Percentiles rank a stretch among this genome's conserved stretches.
Evolutionary conservation across 805 yeast genomes (phyloP).

Genomic region (Spathaspora boniae): DNA sequence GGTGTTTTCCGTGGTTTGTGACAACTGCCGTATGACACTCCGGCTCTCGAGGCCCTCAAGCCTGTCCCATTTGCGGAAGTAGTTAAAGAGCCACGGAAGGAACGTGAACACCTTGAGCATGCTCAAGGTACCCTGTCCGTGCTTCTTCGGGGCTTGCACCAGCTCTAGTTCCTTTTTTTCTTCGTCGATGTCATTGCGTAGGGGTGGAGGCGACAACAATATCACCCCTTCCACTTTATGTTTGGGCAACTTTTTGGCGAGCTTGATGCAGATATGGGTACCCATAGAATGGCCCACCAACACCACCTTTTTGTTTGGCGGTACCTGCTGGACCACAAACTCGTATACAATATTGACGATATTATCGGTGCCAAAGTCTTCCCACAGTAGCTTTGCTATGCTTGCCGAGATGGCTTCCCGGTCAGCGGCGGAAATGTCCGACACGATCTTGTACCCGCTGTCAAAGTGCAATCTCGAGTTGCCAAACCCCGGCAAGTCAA

Average conservation of each 20-base stretch:
- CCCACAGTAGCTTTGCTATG: conserved; percentile 30
- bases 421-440: conserved; percentile 26
- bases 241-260: conserved; percentile 34
- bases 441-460: conserved; percentile 13
- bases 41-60: conserved; percentile 56
- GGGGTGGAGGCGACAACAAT: conserved; percentile 48
- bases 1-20: conserved; percentile 21
- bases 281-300: conserved; percentile 78
- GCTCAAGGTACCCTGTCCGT: conserved; percentile 1
- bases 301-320: conserved; percentile 38
- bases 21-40: conserved; percentile 58
- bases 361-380: conserved; percentile 40
- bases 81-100: conserved; percentile 48
- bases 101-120: conserved; percentile 23
- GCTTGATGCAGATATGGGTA: conserved; percentile 49
- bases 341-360: conserved; percentile 39
- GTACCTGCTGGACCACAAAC: conserved; percentile 36
- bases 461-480: conserved; percentile 28
- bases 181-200: conserved; percentile 20
- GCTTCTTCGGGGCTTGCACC: not conserved
- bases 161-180: too few species aligned
- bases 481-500: conserved; percentile 93
- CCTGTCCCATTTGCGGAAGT: conserved; percentile 57
- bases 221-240: conserved; percentile 45
- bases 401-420: conserved; percentile 27